Conservation (phyloP, 192 early-diverging fungal genomes). For the Coemansia sp. region DNA sequence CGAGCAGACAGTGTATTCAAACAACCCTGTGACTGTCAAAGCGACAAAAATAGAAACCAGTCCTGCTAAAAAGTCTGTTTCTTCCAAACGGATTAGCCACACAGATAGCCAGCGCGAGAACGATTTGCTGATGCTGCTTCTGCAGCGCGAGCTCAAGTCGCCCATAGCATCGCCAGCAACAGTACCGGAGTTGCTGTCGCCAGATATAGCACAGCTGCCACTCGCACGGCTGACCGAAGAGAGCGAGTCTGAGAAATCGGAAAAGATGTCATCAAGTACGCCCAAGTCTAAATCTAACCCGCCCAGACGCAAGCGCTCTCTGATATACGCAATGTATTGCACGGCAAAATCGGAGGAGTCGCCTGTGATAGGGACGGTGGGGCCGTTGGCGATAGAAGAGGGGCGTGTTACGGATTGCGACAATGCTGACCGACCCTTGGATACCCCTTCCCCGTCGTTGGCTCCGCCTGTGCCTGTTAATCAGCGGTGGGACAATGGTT, state of each 20-base stretch:
- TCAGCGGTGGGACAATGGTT: not conserved
- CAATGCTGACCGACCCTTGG: not conserved
- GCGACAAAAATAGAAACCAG: not conserved
- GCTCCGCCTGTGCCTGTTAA: not conserved
- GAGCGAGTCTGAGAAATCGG: not conserved
- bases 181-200: not conserved
- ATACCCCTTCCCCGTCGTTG: not conserved
- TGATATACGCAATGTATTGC: constrained; percentile 52
- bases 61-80: not conserved
- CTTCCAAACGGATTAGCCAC: not conserved
- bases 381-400: not conserved
- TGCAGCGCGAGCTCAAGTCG: constrained; percentile 15
- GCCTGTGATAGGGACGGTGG: not conserved
- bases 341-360: constrained; percentile 23
- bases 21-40: not conserved
- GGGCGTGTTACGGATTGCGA: not conserved
- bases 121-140: constrained; percentile 4
- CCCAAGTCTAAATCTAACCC: not conserved
- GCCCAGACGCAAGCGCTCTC: constrained; percentile 47
- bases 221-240: not conserved
- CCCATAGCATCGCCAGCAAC: not conserved
- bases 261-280: not conserved
- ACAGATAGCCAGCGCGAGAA: constrained; percentile 1
- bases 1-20: not conserved
- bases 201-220: constrained; percentile 3